Percentiles rank a stretch among this genome's conserved stretches.
Conservation (phyloP, 2,329 filamentous ascomycete species). For the Stagonosporopsis vannaccii region DNA sequence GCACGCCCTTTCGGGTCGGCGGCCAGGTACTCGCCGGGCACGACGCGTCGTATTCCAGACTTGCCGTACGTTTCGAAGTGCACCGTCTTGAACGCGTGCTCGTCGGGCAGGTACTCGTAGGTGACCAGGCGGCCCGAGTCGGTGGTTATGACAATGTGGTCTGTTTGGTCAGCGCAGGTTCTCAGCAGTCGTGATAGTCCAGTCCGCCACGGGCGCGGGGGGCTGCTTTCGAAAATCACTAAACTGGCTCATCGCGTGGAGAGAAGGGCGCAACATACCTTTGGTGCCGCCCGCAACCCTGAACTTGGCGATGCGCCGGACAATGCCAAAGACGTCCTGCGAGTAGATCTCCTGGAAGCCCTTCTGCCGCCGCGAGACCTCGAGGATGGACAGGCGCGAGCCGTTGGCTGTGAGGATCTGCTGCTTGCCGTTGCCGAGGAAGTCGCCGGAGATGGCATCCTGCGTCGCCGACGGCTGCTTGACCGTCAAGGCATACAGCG, state of each 20-base stretch:
- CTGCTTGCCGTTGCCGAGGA: constrained; percentile 95
- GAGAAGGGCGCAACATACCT: constrained; percentile 69
- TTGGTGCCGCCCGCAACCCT: constrained; percentile 92
- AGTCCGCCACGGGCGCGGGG: constrained; percentile 36
- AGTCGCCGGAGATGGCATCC: constrained; percentile 92
- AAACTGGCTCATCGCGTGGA: constrained; percentile 50
- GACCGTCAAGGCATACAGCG: constrained; percentile 96
- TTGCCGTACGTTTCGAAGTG: constrained; percentile 99
- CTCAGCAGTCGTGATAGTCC: constrained; percentile 39
- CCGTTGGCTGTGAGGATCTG: constrained; percentile 95
- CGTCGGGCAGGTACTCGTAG: constrained; percentile 85
- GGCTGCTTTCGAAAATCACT: constrained; percentile 57
- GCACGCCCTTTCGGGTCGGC: constrained; percentile 95
- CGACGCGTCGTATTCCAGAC: constrained; percentile 89
- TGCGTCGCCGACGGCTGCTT: constrained; percentile 89
- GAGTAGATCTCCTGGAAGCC: constrained; percentile 87
- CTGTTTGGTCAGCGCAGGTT: constrained; percentile 60
- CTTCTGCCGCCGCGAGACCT: constrained; percentile 83
- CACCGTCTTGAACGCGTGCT: constrained; percentile 86
- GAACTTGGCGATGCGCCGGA: constrained; percentile 86
- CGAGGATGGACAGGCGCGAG: constrained; percentile 85
- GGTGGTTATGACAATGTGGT: constrained; percentile 93
- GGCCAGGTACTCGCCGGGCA: constrained; percentile 95
- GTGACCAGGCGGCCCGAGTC: constrained; percentile 96
- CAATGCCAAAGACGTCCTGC: constrained; percentile 96